Conservation (phyloP, 2,329 filamentous ascomycete species). For the Cladophialophora yegresii region DNA sequence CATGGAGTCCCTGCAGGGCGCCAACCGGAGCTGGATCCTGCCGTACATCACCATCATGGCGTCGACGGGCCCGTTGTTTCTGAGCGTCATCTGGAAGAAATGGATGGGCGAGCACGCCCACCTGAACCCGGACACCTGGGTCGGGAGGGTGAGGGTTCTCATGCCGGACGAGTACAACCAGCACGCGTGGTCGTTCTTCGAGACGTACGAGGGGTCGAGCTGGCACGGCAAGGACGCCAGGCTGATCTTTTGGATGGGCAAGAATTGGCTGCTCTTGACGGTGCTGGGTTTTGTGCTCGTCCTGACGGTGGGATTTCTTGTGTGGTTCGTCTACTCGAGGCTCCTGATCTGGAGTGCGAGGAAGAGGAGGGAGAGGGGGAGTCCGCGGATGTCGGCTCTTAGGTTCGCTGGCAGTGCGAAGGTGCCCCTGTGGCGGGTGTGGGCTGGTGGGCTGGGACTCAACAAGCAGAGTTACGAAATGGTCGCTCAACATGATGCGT, state of each 20-base stretch:
- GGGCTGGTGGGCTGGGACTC: constrained; percentile 20
- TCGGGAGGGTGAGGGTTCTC: constrained; percentile 63
- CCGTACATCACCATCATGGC: constrained; percentile 81
- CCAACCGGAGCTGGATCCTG: constrained; percentile 68
- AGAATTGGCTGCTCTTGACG: constrained; percentile 59
- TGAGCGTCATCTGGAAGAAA: constrained; percentile 74
- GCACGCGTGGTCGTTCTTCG: constrained; percentile 72
- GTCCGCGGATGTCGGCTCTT: constrained; percentile 22
- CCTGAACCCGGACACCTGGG: constrained; percentile 46
- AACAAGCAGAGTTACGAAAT: constrained; percentile 26
- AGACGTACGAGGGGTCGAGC: constrained; percentile 64
- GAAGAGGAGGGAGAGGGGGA: constrained; percentile 16
- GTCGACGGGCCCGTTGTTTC: constrained; percentile 72
- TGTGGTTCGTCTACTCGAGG: constrained; percentile 56
- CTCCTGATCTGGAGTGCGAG: constrained; percentile 44
- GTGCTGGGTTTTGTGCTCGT: constrained; percentile 54
- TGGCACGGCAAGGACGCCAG: constrained; percentile 66
- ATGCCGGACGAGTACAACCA: constrained; percentile 71
- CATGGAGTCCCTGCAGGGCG: constrained; percentile 67
- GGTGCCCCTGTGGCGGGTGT: constrained; percentile 28
- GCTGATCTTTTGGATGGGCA: constrained; percentile 66
- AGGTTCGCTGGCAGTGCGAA: constrained; percentile 16
- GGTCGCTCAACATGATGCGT: constrained; percentile 34
- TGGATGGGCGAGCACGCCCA: constrained; percentile 59
- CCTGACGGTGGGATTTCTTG: constrained; percentile 49